Base-by-base conservation (phyloP, 805 yeast species). In the Metschnikowia baotianmanensis region DNA sequence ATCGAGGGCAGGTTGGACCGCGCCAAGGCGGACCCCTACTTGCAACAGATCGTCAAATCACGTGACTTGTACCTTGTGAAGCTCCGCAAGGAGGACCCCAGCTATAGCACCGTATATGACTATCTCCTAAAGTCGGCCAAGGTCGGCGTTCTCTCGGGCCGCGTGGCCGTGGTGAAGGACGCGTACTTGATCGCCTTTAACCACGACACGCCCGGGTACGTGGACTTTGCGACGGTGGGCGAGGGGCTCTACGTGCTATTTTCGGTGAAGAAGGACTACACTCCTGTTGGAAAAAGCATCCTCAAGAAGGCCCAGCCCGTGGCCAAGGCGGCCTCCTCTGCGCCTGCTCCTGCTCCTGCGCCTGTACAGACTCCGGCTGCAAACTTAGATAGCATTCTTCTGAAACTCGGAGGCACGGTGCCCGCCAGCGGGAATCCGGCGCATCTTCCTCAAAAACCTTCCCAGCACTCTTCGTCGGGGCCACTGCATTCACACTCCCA, bases 1-100 rank as follows among this genome's bases (percentile, higher is more conserved):
- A 62, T 86, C 32, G 82, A 78, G 45, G 95, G 95, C 3, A 69
- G 88, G 40, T 66, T 87, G 32, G 80, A 77, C 51, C 54, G 66
- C 4, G 40, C 47, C 5, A 67, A 62, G 36, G 95, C 88, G 1
- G 78, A 74, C 39, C 64, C 63, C 10, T 86, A 86, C 54, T 59
- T 86, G 45, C 48, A 57, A 20, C 71, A 73, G 46, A 68, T 78
- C 15, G 51, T 66, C 1, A 50, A 58, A 7, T 62, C 81, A 1
- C 68, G 86, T 50, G 80, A 80, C 53, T 53, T 86, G 17, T 74
- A 70, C 15, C 50, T 83, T 15, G 65, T 77, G 25, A 73, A 76
- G 43, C 53, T 85, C 30, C 48, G 39, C 31, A 34, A 50, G 13
- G 48, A 43, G 5, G 48, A 42, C 34, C 49, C 39, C 48, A 67